Conservation (phyloP, 2,329 filamentous ascomycete genomes). For the Coniosporium tulheliwenetii region DNA sequence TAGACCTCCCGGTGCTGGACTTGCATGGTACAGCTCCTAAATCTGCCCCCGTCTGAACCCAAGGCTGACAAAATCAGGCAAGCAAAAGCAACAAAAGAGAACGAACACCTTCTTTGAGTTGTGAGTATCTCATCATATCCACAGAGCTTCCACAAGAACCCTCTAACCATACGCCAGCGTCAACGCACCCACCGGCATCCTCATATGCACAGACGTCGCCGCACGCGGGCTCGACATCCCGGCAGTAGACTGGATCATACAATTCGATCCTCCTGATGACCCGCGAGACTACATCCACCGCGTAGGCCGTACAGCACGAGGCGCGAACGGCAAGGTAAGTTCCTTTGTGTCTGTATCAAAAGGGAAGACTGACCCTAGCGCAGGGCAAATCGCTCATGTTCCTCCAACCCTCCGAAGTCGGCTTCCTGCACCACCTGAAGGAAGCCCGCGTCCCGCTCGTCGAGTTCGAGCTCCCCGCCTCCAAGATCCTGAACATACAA, state of each 20-base stretch:
- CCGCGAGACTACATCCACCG: conserved; percentile 69
- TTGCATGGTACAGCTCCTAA: conserved; percentile 41
- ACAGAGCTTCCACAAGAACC: background rate
- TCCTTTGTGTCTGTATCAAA: too few relatives aligned
- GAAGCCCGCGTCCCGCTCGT: conserved; percentile 83
- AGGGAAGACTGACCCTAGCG: too few relatives aligned
- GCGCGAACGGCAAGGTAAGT: conserved; percentile 56
- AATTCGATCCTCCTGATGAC: conserved; percentile 90
- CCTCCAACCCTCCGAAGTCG: conserved; percentile 79
- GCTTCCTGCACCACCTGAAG: conserved; percentile 83
- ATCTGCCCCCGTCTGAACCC: too few relatives aligned
- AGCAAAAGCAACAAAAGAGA: conserved; percentile 98
- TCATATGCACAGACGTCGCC: conserved; percentile 95
- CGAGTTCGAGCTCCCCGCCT: conserved; percentile 86
- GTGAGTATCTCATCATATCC: background rate
- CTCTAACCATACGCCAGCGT: conserved; percentile 90
- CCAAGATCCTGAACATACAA: conserved; percentile 75
- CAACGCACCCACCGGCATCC: conserved; percentile 66
- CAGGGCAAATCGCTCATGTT: conserved; percentile 81
- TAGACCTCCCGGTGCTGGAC: conserved; percentile 77
- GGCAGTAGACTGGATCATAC: conserved; percentile 88
- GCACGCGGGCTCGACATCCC: conserved; percentile 92
- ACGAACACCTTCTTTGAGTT: conserved; percentile 92
- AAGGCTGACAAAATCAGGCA: conserved; percentile 30
- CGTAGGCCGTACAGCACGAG: conserved; percentile 85